A percentile compares a stretch with the other conserved stretches of the same genome.
Conservation (phyloP, 2,329 filamentous ascomycete genomes). For the Diplodia mutila region DNA sequence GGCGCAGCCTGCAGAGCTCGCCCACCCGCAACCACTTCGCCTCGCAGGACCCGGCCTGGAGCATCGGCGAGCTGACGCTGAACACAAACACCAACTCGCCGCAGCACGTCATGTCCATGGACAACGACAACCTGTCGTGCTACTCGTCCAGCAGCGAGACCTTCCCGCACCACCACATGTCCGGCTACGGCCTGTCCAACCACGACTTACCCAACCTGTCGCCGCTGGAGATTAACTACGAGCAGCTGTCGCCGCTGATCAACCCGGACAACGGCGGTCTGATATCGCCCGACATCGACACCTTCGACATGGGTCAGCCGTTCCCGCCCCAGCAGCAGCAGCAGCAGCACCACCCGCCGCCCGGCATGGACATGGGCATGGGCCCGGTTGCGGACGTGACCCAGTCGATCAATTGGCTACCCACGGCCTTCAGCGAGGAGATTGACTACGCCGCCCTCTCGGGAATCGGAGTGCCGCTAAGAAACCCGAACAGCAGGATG, state of each 20-base stretch:
- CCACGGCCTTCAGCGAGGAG: conserved; percentile 8
- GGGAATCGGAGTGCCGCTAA: conserved; percentile 10
- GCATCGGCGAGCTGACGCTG: conserved; percentile 10
- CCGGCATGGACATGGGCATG: not conserved
- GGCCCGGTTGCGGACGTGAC: not conserved
- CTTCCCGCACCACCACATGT: not conserved
- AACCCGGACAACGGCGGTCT: not conserved
- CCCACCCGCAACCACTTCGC: conserved; percentile 12
- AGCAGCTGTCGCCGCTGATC: conserved; percentile 6
- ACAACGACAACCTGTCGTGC: conserved; percentile 19
- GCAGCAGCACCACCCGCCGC: not conserved
- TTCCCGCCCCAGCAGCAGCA: not conserved
- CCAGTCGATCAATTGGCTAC: conserved; percentile 14
- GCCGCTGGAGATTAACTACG: conserved; percentile 17
- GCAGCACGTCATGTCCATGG: not conserved
- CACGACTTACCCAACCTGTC: not conserved
- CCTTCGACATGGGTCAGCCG: not conserved
- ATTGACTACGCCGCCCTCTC: conserved; percentile 16
- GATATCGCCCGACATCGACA: conserved; percentile 11
- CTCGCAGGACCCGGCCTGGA: conserved; percentile 14
- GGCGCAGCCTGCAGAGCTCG: conserved; percentile 15
- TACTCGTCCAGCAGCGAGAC: conserved; percentile 21
- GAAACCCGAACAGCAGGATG: not conserved
- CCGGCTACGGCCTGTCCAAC: not conserved
- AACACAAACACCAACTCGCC: conserved; percentile 6